Percentiles rank a stretch among this genome's conserved stretches.
Conservation (phyloP, 2,329 filamentous ascomycete genomes). For the Madurella mycetomatis region DNA sequence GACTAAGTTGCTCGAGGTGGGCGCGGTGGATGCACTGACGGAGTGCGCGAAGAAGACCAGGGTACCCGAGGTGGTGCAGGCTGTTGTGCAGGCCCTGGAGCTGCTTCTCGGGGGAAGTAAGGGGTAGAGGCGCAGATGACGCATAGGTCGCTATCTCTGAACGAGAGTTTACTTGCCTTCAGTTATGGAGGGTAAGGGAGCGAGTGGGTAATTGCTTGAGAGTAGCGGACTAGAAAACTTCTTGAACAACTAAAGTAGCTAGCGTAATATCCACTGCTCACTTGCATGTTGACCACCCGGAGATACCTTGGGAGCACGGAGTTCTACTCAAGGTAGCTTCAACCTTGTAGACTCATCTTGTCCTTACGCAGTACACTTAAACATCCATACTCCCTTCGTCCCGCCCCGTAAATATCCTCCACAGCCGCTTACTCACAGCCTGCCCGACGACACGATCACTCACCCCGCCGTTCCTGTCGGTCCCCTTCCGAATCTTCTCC, state of each 20-base stretch:
- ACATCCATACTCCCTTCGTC: slow-evolving; percentile 55
- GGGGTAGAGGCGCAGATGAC: background rate
- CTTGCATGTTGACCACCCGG: no score
- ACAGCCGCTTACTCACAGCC: slow-evolving; percentile 54
- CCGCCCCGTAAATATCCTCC: slow-evolving; percentile 55
- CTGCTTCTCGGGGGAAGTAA: slow-evolving; percentile 42
- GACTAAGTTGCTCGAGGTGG: slow-evolving; percentile 56
- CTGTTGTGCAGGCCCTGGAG: slow-evolving; percentile 70
- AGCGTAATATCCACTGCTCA: no score
- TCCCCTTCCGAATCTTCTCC: slow-evolving; percentile 55
- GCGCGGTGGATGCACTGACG: slow-evolving; percentile 65
- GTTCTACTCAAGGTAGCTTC: no score
- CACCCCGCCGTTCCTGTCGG: slow-evolving; percentile 53
- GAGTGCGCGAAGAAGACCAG: slow-evolving; percentile 64
- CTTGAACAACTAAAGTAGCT: no score
- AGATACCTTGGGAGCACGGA: no score
- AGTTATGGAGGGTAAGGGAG: no score
- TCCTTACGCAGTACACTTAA: slow-evolving; percentile 23
- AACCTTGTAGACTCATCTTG: no score
- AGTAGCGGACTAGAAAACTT: no score
- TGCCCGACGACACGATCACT: slow-evolving; percentile 53
- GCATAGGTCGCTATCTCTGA: background rate
- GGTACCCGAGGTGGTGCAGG: slow-evolving; percentile 64
- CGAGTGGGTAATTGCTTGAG: no score
- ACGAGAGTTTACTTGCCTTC: background rate